Evolutionary conservation across 495 filamentous ascomycete genomes (phyloP), one percentile per base, ranked within the genome.

Genomic region (Penicillium silybi): DNA sequence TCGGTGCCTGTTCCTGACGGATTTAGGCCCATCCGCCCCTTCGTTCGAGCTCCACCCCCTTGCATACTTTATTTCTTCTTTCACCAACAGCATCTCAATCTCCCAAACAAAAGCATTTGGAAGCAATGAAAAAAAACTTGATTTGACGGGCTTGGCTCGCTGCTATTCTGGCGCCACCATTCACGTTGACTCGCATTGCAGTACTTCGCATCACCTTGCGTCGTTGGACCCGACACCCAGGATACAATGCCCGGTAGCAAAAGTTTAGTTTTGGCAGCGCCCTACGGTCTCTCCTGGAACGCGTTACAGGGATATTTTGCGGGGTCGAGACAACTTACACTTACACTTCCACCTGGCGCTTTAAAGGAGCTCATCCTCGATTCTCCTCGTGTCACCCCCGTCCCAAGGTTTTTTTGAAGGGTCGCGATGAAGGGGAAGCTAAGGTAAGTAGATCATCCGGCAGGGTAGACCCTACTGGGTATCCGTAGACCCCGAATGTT

Each of bases 151-250:
- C 39, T 20, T 19, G 26, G 10, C 17, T 43, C 35, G 20, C 16
- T 29, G 23, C 15, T 17, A 34, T 32, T 26, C 4, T n/a, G n/a
- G 3, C 22, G 6, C 48, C 37, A 35, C 44, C 47, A 26, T 47
- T 58, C 41, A 43, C 34, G 38, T 44, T 62, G 61, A 57, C 55
- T 61, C 29, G 61, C 61, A 62, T 59, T 53, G 58, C 58, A 57
- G 54, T 16, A 25, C 46, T 22, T 34, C 44, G 39, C 46, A 56
- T 62, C 47, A 22, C 61, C 61, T 64, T 64, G 55, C 61, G 53
- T 64, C 17, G 23, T 43, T 41, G 8, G 38, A 58, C 50, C 54
- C 61, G 55, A 46, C 35, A 59, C 39, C 46, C 61, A 46, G 55
- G 52, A 54, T 62, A 55, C 46, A 15, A 46, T 19, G n/a, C 42